Evolutionary conservation across 768 basidiomycete species (phyloP), one percentile per base, ranked within the genome.

Genomic region (Podaxis mareebaensis): DNA sequence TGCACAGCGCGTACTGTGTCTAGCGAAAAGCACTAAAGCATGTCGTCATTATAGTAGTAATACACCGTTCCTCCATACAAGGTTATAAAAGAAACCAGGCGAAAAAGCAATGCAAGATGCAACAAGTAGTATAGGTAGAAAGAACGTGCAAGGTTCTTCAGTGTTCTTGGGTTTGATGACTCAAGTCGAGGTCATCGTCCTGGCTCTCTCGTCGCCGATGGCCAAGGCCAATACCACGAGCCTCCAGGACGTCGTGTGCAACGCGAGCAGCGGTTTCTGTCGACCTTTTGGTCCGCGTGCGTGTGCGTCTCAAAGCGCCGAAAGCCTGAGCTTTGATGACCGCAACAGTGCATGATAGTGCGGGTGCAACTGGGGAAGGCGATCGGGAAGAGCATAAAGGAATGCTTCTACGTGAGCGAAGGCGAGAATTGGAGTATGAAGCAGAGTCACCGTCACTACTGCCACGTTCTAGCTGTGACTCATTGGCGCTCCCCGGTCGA

Each of bases 321-420:
- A 94, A 95, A 42, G 93, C 89, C 72, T 94, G 92, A 48, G 92
- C 92, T 77, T 94, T 95, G 77, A 95, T 93, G 62, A 94, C 92
- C 58, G 93, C 92, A 53, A 95, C 84, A 33, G 93, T 94, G 26
- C 90, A 89, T 55, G 89, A 92, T 71, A 92, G 75, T 20, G 77
- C 74, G 39, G 82, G 74, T 59, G 77, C 72, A 64, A 72, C 70
- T 48, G 82, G 81, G 11, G 83, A 83, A 46, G 79, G 78, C 3
- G 83, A 83, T 54, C 81, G 81, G n/a, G 83, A 76, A 69, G 84
- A 77, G 28, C 78, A 74, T 58, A 69, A 72, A 20, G 79, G n/a
- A 56, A 63, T 76, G 59, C 76, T 74, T 55, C 82, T 83, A 57
- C 85, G 83, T 61, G 81, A 71, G 51, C 84, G 80, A 67, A 81